Conservation (phyloP, 179 eudicot species). For the Silene noctiflora region DNA sequence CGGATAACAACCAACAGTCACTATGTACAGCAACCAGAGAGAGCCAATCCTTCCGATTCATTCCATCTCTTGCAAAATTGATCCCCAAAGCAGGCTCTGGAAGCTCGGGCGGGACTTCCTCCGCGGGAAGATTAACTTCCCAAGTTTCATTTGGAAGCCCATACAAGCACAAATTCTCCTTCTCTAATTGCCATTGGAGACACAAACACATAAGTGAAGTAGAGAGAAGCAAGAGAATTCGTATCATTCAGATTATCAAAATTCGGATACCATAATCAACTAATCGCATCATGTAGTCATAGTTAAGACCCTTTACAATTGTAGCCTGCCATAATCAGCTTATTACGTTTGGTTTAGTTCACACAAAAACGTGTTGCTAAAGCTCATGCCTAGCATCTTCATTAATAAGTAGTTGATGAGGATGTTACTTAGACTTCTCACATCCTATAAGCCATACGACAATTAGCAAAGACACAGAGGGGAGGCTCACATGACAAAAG, state of each 20-base stretch:
- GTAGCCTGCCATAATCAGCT: too few species aligned
- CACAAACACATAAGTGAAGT: slow-evolving; percentile 11
- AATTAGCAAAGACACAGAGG: too few species aligned
- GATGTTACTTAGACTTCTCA: too few species aligned
- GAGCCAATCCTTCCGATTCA: slow-evolving; percentile 51
- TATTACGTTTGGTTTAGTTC: too few species aligned
- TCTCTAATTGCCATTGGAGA: slow-evolving; percentile 52
- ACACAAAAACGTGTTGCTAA: too few species aligned
- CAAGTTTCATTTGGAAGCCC: slow-evolving; percentile 52
- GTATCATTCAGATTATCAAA: neutral
- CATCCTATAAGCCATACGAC: too few species aligned
- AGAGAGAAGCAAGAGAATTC: slow-evolving; percentile 7
- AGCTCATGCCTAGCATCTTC: too few species aligned
- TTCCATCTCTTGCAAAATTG: slow-evolving; percentile 55
- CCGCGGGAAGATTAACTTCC: slow-evolving; percentile 56
- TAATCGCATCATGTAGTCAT: neutral
- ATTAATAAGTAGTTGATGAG: too few species aligned
- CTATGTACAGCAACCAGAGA: slow-evolving; percentile 60
- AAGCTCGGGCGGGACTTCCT: slow-evolving; percentile 56
- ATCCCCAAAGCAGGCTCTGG: slow-evolving; percentile 57
- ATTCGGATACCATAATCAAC: neutral
- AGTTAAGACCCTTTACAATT: neutral
- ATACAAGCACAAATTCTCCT: slow-evolving; percentile 52
- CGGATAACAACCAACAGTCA: slow-evolving; percentile 56
- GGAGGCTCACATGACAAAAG: too few species aligned